Base-by-base conservation (phyloP, 805 yeast genomes). In the Schwanniomyces polymorphus region DNA sequence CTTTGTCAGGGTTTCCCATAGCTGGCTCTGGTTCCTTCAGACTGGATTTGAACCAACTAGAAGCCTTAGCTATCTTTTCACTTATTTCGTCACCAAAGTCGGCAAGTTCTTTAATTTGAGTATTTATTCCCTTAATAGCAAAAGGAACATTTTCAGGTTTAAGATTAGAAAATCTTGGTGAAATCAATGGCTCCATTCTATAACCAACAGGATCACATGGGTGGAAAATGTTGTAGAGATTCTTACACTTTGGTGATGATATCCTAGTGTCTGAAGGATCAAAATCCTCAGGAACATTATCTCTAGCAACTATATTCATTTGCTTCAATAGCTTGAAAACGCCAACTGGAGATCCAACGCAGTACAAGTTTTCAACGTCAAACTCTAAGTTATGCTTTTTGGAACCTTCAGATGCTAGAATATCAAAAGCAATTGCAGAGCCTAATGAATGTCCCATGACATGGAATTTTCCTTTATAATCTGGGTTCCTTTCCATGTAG, bases 191-290 rank as follows among this genome's bases (percentile, higher is more conserved):
- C 64, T 92, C 99, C 48, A 91, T 67, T 46, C 98, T 73, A 58
- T 91, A 90, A 0, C 92, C 91, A 35, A 94, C 85, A 0, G 97
- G 97, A 60, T 92, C 99, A 53, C 95, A 85, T 0, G 92, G 88
- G 56, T 92, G 96, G 68, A 87, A 90, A 5, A 94, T 68, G 60
- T 92, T 92, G 68, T 86, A 94, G 38, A 87, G 64, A 57, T 87
- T 86, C 2, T 73, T 67, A 52, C 86, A 84, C 27, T 75, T 76
- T 3, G 94, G 90, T 3, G 78, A 64, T 7, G 70, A 64, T 37
- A 50, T 53, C 1, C 25, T 41, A 42, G 27, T 39, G n/a, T 48
- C 52, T 27, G 49, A 42, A 0, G 68, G 65, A 44, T 63, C 54
- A 46, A 58, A 63, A 10, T 51, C 64, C 5, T 28, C 42, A 9